Evolutionary conservation across 2,329 filamentous ascomycete genomes (phyloP).

Genomic region (Monosporascus sp.): DNA sequence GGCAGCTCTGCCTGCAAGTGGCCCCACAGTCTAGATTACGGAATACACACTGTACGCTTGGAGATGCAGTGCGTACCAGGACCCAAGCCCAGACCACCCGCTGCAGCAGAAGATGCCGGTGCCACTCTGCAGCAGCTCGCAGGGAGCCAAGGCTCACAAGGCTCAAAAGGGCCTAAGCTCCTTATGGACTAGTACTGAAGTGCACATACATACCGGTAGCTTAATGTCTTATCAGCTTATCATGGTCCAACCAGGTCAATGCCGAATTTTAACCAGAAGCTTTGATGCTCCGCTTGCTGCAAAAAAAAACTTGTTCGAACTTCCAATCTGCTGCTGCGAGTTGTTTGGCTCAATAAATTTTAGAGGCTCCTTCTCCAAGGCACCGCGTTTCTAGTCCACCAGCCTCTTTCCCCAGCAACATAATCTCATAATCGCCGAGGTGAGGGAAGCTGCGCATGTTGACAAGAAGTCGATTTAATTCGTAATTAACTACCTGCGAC

Average conservation of each 20-base stretch:
- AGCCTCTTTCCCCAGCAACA: constrained; percentile 23
- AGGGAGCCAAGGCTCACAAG: too few relatives aligned
- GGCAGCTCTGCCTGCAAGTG: background rate
- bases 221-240: background rate
- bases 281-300: constrained; percentile 11
- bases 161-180: background rate
- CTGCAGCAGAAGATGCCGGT: too few relatives aligned
- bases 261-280: background rate
- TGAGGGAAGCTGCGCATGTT: constrained; percentile 23
- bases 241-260: background rate
- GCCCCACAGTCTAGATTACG: background rate
- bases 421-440: constrained; percentile 15
- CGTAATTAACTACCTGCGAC: constrained; percentile 27
- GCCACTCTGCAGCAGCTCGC: too few relatives aligned
- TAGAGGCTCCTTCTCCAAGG: constrained; percentile 20
- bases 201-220: background rate
- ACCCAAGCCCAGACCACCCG: too few relatives aligned
- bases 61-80: background rate
- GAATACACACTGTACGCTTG: background rate
- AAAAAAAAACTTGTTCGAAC: constrained; percentile 38
- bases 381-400: constrained; percentile 9
- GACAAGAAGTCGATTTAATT: background rate
- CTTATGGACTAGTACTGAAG: too few relatives aligned
- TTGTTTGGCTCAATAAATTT: constrained; percentile 34
- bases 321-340: constrained; percentile 14